phyloP scores from a whole-genome alignment of 2,329 filamentous ascomycete species.

The Camillea tinctor region DNA sequence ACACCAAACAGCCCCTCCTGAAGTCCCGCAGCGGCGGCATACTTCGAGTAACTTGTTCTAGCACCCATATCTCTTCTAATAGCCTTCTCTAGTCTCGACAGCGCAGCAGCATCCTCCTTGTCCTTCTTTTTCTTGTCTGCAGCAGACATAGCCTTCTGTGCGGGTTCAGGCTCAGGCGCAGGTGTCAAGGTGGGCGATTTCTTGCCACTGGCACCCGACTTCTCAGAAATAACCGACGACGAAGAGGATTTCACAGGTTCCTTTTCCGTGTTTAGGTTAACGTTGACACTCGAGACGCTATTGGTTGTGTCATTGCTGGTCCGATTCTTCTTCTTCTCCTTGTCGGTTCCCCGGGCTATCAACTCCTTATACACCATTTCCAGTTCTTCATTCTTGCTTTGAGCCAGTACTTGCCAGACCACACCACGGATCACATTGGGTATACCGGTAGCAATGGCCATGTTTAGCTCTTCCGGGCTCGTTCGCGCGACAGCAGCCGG shows the following conservation, averaged over 20 bases:
- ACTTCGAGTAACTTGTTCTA: constrained; percentile 94
- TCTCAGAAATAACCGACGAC: constrained; percentile 79
- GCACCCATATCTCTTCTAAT: constrained; percentile 90
- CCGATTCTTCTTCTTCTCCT: constrained; percentile 67
- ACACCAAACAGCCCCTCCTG: constrained; percentile 94
- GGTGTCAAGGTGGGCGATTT: constrained; percentile 56
- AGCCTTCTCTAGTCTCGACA: constrained; percentile 84
- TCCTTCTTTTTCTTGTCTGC: constrained; percentile 74
- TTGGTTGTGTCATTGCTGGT: constrained; percentile 53
- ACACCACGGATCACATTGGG: constrained; percentile 95
- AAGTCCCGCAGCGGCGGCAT: constrained; percentile 83
- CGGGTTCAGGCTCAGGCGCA: constrained; percentile 61
- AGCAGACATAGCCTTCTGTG: constrained; percentile 59
- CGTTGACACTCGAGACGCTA: constrained; percentile 51
- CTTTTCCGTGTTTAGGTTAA: constrained; percentile 58
- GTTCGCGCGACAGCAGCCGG: constrained; percentile 83
- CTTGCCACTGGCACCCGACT: constrained; percentile 59
- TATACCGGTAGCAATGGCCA: constrained; percentile 88
- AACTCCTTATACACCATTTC: constrained; percentile 86
- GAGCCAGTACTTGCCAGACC: constrained; percentile 95
- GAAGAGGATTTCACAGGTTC: constrained; percentile 73
- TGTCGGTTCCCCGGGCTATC: constrained; percentile 75
- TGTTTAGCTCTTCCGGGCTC: constrained; percentile 85
- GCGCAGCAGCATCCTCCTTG: constrained; percentile 70
- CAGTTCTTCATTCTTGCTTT: constrained; percentile 90